Evolutionary conservation across 2,329 filamentous ascomycete genomes (phyloP), one percentile per base, ranked within the genome.

Genomic region (Exophiala phaeomuriformis): DNA sequence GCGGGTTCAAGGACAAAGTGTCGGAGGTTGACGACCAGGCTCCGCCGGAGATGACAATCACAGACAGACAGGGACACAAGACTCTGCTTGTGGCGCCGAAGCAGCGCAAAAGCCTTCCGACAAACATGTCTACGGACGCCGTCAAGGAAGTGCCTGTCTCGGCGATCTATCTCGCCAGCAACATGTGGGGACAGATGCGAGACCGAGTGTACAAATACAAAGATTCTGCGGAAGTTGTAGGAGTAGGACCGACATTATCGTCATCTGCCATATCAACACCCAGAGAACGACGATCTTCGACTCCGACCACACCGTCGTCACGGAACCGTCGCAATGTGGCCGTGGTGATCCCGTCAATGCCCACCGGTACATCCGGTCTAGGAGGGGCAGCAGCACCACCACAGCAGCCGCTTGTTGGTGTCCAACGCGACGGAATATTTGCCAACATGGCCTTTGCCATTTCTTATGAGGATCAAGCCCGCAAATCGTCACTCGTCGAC

Each of bases 391-490:
- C 12, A 27, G 39, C 10, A 28, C 39, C 39, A 27, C 19, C 12
- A 27, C 4, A 19, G 19, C 19, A 19, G 19, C 19, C 19, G 19
- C 19, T 19, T 19, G 19, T 19, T 19, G 32, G 12, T 40, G 5
- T 40, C 29, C n/a, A 12, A 32, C 52, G 30, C 12, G 61, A 65
- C 27, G 72, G 73, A 2, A 58, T 94, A 0, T 95, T 97, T 64
- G 71, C 78, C 1, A 82, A 84, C 40, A 95, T 96, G 90, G 82
- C 82, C 0, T 96, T 97, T 69, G 90, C 90, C 0, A 79, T 95
- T 7, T 91, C 89, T 0, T 88, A 89, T 57, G 75, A 79, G 1
- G 76, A 81, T 49, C 77, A 75, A 10, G 71, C 71, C 5, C 77
- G 81, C 12, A 80, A 81, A 67, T 64, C 80, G 59, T 65, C 72